Conservation (phyloP, 257 asterid species). For the Rubia yunnanensis region DNA sequence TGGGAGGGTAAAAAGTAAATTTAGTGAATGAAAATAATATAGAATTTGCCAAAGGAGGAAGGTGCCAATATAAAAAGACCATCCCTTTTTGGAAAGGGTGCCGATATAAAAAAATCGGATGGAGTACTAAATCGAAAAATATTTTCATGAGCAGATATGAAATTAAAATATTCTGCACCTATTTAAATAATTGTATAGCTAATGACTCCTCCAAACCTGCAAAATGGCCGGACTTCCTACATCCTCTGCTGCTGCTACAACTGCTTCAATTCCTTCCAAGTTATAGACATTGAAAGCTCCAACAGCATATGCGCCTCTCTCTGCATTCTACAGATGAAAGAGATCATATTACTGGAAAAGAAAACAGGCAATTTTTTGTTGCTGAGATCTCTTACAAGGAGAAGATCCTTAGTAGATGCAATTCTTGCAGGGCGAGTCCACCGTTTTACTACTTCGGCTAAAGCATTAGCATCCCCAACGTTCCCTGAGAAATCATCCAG, state of each 20-base stretch:
- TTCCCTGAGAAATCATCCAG: slow-evolving; percentile 51
- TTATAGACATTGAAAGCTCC: slow-evolving; percentile 93
- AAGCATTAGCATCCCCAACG: slow-evolving; percentile 87
- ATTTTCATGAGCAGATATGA: background rate
- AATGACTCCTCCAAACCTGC: slow-evolving; percentile 51
- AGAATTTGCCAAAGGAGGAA: too few relatives aligned
- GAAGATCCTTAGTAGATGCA: slow-evolving; percentile 62
- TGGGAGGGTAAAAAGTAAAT: too few relatives aligned
- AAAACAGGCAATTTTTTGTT: slow-evolving; percentile 4
- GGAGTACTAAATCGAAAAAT: too few relatives aligned
- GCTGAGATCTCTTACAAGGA: slow-evolving; percentile 49
- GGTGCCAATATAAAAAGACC: too few relatives aligned
- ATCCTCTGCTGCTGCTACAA: slow-evolving; percentile 92
- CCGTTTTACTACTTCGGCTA: slow-evolving; percentile 73
- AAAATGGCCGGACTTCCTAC: slow-evolving; percentile 85
- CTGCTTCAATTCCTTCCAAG: slow-evolving; percentile 93
- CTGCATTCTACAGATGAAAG: slow-evolving; percentile 55
- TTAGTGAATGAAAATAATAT: too few relatives aligned
- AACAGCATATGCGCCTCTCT: slow-evolving; percentile 80
- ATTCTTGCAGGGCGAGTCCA: slow-evolving; percentile 70
- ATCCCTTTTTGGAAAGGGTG: too few relatives aligned
- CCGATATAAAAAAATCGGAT: too few relatives aligned
- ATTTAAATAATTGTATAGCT: background rate
- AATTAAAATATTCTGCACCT: background rate
- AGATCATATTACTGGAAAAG: slow-evolving; percentile 18